phyloP scores from a whole-genome alignment of 2,329 filamentous ascomycete genomes.

The Penicillium sp. region DNA sequence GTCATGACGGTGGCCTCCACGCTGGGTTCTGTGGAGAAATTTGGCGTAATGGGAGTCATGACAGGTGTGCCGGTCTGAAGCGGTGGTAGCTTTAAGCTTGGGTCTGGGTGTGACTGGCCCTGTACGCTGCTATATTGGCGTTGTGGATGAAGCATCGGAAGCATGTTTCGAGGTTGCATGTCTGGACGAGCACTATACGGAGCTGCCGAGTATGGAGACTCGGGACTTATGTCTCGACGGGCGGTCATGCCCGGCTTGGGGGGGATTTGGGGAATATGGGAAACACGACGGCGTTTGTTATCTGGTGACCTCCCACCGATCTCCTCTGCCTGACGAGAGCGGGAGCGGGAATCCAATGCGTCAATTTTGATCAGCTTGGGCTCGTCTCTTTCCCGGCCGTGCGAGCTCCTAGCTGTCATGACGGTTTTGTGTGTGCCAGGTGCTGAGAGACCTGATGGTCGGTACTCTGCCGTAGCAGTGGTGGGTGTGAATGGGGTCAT shows the following conservation, averaged over 20 bases:
- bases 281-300: slow-evolving; percentile 63
- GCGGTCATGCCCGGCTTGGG: slow-evolving; percentile 37
- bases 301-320: slow-evolving; percentile 52
- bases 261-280: slow-evolving; percentile 45
- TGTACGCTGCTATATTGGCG: slow-evolving; percentile 38
- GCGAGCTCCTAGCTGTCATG: slow-evolving; percentile 22
- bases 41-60: slow-evolving; percentile 28
- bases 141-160: slow-evolving; percentile 58
- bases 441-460: slow-evolving; percentile 31
- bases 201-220: slow-evolving; percentile 45
- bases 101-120: slow-evolving; percentile 43
- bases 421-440: slow-evolving; percentile 19
- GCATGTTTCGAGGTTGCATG: slow-evolving; percentile 32
- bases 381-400: slow-evolving; percentile 26
- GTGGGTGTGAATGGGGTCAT: slow-evolving; percentile 41
- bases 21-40: slow-evolving; percentile 41
- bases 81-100: slow-evolving; percentile 55
- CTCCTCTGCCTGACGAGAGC: neutral
- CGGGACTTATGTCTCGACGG: slow-evolving; percentile 38
- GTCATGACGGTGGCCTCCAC: slow-evolving; percentile 73
- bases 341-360: neutral
- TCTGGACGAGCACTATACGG: slow-evolving; percentile 47
- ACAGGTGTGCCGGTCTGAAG: slow-evolving; percentile 45
- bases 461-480: slow-evolving; percentile 18
- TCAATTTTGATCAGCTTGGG: neutral